These are phyloP conservation scores for Colletotrichum truncatum DNA, from an alignment of 2,329 filamentous ascomycete species.

Conservation along the genomic window DNA sequence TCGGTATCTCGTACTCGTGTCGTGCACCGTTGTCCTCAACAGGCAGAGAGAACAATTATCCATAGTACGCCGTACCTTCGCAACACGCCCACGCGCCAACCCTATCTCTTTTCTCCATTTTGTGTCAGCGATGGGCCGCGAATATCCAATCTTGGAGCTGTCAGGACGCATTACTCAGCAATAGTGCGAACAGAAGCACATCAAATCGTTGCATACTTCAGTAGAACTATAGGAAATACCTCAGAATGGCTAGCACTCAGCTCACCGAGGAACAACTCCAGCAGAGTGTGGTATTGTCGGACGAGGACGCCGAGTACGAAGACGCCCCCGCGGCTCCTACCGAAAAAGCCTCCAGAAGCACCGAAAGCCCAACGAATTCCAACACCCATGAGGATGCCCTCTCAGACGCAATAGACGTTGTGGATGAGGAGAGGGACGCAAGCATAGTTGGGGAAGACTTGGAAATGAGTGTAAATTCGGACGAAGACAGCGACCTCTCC, in stretches of 20 bases:
- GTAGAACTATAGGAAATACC: not conserved
- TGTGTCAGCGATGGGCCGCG: conserved; percentile 19
- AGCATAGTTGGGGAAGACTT: conserved; percentile 41
- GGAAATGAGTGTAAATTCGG: conserved; percentile 44
- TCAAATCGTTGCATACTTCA: not conserved
- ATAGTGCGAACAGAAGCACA: not conserved
- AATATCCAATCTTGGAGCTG: not conserved
- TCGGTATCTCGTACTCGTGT: too few relatives aligned
- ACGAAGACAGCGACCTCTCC: conserved; percentile 42
- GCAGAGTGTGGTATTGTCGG: conserved; percentile 62
- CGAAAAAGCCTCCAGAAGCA: conserved; percentile 32
- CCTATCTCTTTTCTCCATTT: not conserved
- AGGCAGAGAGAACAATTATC: too few relatives aligned
- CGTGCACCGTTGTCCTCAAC: too few relatives aligned
- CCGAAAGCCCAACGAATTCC: conserved; percentile 13
- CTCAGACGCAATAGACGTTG: conserved; percentile 7
- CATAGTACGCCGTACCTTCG: too few relatives aligned
- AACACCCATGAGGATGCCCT: conserved; percentile 10
- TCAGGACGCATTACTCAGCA: not conserved
- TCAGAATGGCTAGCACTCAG: conserved; percentile 58
- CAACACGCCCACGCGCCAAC: not conserved
- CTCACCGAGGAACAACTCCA: conserved; percentile 67
- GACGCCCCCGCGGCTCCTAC: conserved; percentile 44
- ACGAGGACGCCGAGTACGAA: conserved; percentile 51
- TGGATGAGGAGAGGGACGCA: conserved; percentile 34